A percentile compares a stretch with the other conserved stretches of the same genome.
These are phyloP conservation scores for Cucurbitaria berberidis DNA, from an alignment of 2,329 filamentous ascomycete genomes.

Conservation along the genomic window DNA sequence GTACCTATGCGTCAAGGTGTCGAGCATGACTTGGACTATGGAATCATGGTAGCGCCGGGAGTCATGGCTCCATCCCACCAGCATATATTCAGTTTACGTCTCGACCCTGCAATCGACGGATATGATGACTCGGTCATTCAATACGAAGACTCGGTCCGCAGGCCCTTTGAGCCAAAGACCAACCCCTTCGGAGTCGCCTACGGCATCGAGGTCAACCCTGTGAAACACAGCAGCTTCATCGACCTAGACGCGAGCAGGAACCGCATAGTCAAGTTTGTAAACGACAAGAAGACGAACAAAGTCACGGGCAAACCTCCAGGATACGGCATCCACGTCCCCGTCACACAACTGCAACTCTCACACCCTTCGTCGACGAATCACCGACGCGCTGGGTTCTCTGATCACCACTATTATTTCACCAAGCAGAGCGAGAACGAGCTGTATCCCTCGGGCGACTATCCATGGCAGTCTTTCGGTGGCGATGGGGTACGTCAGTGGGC, in stretches of 20 bases:
- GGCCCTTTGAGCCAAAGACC: background rate
- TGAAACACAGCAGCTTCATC: slow-evolving; percentile 20
- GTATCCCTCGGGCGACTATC: slow-evolving; percentile 30
- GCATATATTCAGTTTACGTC: slow-evolving; percentile 53
- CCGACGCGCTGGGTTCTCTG: slow-evolving; percentile 30
- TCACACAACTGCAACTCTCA: slow-evolving; percentile 34
- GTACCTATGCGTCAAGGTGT: background rate
- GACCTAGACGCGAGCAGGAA: slow-evolving; percentile 27
- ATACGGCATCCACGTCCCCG: slow-evolving; percentile 56
- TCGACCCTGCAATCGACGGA: slow-evolving; percentile 53
- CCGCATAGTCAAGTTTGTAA: slow-evolving; percentile 56
- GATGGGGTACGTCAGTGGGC: slow-evolving; percentile 26
- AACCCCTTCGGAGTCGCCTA: background rate
- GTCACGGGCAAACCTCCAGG: slow-evolving; percentile 58
- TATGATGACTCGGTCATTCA: slow-evolving; percentile 43
- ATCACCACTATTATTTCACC: slow-evolving; percentile 38
- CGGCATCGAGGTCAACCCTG: background rate
- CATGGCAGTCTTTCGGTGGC: slow-evolving; percentile 35
- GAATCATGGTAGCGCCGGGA: slow-evolving; percentile 51
- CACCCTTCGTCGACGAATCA: slow-evolving; percentile 28
- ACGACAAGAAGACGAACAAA: slow-evolving; percentile 53
- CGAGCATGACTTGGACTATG: slow-evolving; percentile 30
- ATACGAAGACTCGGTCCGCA: background rate
- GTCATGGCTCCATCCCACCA: slow-evolving; percentile 54
- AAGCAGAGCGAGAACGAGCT: slow-evolving; percentile 32